These are phyloP conservation scores for Dysphania ambrosioides DNA, from an alignment of 148 eudicot species.

Conservation along the genomic window DNA sequence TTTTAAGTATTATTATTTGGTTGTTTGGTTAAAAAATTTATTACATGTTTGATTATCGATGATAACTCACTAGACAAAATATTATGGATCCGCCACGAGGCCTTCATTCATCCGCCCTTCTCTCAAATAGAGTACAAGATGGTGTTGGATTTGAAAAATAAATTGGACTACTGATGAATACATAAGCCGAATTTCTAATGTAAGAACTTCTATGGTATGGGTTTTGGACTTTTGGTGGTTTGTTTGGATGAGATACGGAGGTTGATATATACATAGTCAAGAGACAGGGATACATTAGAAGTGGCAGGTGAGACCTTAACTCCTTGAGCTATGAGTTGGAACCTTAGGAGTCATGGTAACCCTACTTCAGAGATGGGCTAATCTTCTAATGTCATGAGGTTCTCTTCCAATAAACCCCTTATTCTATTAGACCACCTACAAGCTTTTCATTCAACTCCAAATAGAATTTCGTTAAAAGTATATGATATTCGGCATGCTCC, in stretches of 20 bases:
- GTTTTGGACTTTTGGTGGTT: background rate
- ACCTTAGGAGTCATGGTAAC: background rate
- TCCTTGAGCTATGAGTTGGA: background rate
- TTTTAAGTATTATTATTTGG: too few species aligned
- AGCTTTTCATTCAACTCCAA: too few species aligned
- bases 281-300: background rate
- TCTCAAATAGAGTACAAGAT: background rate
- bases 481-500: too few species aligned
- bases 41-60: too few species aligned
- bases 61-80: too few species aligned
- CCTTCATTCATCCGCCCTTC: background rate
- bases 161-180: background rate
- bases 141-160: background rate
- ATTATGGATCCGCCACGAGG: too few species aligned
- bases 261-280: background rate
- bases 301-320: background rate
- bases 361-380: background rate
- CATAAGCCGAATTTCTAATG: background rate
- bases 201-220: background rate
- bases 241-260: background rate
- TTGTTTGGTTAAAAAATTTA: too few species aligned
- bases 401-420: background rate
- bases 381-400: background rate
- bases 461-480: too few species aligned
- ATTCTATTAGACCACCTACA: too few species aligned